Base-by-base conservation (phyloP, 306 rosid genomes). In the Inga leiocalycina region DNA sequence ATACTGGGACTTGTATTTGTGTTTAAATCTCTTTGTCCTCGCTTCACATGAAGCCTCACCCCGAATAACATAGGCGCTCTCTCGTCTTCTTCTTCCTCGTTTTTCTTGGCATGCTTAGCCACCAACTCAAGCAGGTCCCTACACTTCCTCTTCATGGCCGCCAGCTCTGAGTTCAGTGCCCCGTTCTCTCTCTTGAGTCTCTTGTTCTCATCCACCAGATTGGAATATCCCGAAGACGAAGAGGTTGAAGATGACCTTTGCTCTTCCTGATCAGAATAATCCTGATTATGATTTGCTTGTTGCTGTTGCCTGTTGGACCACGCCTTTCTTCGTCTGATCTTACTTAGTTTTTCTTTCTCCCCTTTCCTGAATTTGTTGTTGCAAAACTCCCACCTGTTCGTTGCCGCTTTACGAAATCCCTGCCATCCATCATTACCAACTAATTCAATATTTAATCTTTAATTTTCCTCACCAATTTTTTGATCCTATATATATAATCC, bases 321-420 rank as follows among this genome's bases (percentile, higher is more conserved):
- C 13, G 96, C 97, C 88, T 92, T 96, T 87, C 94, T 91, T 69
- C 98, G 44, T 8, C 93, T 87, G 74, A 96, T 93, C 79, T 96
- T 92, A 12, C 89, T 73, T 0, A 93, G 87, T 0, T 45, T 39
- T 48, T 92, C 98, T 84, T 88, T 92, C 72, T 84, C 89, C n/a
- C 94, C 99, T 85, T 91, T 96, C 84, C 75, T 84, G 61, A 96
- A 96, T 81, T 44, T 89, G 4, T 90, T 94, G 46, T 96, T 96
- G 93, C 90, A 89, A 32, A 96, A 96, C 81, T 96, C 99, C 99
- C 99, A 96, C 69, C 99, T 79, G 79, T 79, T 92, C 61, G 97
- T 90, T 39, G 93, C 89, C 78, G 94, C 87, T 79, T 96, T 96
- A 5, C 94, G 98, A 62, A 96, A 96, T 2, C 99, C 99, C 99